Evolutionary conservation across 768 basidiomycete genomes (phyloP), one percentile per base, ranked within the genome.

Genomic region (Tricholoma terreum): DNA sequence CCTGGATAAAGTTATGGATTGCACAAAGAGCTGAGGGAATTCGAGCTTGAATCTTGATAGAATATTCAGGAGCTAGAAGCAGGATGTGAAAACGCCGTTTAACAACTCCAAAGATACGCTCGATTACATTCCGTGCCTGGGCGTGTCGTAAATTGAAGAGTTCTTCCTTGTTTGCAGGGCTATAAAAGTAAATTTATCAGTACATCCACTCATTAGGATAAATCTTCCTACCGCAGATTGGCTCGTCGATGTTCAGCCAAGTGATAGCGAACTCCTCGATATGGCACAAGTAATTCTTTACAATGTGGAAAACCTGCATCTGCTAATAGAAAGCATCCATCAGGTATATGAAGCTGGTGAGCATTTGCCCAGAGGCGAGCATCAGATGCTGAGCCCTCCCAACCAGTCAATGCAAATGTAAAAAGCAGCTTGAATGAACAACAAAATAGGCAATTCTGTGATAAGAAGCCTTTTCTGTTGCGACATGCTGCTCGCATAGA

Each of bases 121-220:
- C 72, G 59, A 77, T 63, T 21, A 75, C 63, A 65, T 76, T 78
- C 0, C 65, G 65, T 4, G 65, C 66, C 21, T 61, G 63, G 12
- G 73, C 63, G 61, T 78, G 75, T 0, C 65, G 65, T 1, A 77
- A 65, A 56, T 75, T 77, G 57, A 68, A 76, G 0, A 77, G 56
- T 54, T 77, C 73, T 58, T 74, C 58, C 6, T 57, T 15, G 50
- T 65, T 69, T 33, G 30, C 15, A 19, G 74, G 75, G 7, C 71
- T 70, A 49, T 19, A n/a, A n/a, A n/a, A n/a, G n/a, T 33, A 33
- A n/a, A n/a, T n/a, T 33, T 10, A 33, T 33, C 5, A 5, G 10
- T 6, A 33, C 10, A n/a, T n/a, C 5, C 10, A 33, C 5, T 5
- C 10, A 6, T 5, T 33, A 33, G 10, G 5, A 6, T 10, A 33